Evolutionary conservation across 2,329 filamentous ascomycete species (phyloP).

Genomic region (Diatrype stigma): DNA sequence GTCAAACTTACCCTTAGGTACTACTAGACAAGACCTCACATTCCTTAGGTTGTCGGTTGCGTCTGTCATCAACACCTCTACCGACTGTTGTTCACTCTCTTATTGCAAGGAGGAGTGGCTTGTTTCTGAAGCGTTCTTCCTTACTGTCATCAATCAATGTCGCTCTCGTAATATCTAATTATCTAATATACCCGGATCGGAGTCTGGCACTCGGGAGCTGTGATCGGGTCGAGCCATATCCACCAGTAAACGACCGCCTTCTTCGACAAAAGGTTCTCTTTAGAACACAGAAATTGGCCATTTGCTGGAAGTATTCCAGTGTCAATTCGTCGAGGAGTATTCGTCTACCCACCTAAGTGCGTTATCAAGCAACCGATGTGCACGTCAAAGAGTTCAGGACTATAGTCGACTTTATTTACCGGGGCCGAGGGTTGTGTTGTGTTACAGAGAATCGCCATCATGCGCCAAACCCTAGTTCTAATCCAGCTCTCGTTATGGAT

Average conservation of each 20-base stretch:
- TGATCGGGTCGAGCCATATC: background rate
- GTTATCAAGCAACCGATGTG: background rate
- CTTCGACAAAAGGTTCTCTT: background rate
- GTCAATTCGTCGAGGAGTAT: background rate
- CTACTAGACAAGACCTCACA: background rate
- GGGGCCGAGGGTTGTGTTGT: background rate
- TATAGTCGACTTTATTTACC: background rate
- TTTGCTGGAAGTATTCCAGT: background rate
- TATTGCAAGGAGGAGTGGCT: background rate
- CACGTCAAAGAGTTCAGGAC: background rate
- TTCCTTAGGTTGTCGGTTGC: background rate
- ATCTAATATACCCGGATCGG: conserved; percentile 21
- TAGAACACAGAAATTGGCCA: background rate
- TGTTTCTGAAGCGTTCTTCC: background rate
- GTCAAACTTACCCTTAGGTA: too few relatives aligned
- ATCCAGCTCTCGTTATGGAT: conserved; percentile 46
- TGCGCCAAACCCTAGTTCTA: conserved; percentile 29
- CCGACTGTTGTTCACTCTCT: background rate
- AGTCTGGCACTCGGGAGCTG: conserved; percentile 1
- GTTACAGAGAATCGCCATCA: conserved; percentile 15
- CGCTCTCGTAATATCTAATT: conserved; percentile 25
- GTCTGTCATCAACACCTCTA: background rate
- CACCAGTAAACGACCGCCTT: background rate
- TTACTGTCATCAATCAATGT: conserved; percentile 17
- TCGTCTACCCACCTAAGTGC: background rate